A percentile compares a stretch with the other conserved stretches of the same genome.
These are phyloP conservation scores for Tothia fuscella DNA, from an alignment of 2,329 filamentous ascomycete genomes.

Conservation along the genomic window DNA sequence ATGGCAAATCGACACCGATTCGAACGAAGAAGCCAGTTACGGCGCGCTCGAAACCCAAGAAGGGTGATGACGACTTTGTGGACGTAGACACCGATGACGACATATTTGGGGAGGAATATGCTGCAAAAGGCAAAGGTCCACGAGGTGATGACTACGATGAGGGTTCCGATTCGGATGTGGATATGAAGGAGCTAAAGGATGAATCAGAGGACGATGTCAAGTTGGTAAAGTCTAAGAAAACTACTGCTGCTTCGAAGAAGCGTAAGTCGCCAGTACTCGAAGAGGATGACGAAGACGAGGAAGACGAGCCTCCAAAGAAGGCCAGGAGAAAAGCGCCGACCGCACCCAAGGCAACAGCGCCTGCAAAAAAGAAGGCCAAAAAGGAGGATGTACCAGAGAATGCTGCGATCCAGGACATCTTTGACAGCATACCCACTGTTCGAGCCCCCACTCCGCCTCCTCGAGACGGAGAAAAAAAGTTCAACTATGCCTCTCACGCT, in stretches of 20 bases:
- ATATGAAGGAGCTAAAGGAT: slow-evolving; percentile 43
- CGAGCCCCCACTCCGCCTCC: slow-evolving; percentile 73
- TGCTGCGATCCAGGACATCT: slow-evolving; percentile 65
- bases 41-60: slow-evolving; percentile 32
- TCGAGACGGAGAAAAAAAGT: slow-evolving; percentile 51
- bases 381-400: slow-evolving; percentile 49
- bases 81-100: slow-evolving; percentile 44
- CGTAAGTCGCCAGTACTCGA: slow-evolving; percentile 42
- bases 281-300: slow-evolving; percentile 41
- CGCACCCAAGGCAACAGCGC: slow-evolving; percentile 31
- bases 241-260: slow-evolving; percentile 31
- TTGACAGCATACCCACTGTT: slow-evolving; percentile 77
- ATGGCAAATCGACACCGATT: slow-evolving; percentile 12
- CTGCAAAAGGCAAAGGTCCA: slow-evolving; percentile 49
- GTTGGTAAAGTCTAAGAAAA: slow-evolving; percentile 9
- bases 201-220: slow-evolving; percentile 9
- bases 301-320: slow-evolving; percentile 46
- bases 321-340: slow-evolving; percentile 39
- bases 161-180: slow-evolving; percentile 46
- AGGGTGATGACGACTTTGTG: slow-evolving; percentile 24
- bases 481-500: slow-evolving; percentile 59
- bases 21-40: slow-evolving; percentile 48
- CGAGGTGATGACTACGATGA: slow-evolving; percentile 62
- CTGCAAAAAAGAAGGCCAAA: slow-evolving; percentile 38
- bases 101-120: slow-evolving; percentile 65